Evolutionary conservation across 2,329 filamentous ascomycete genomes (phyloP).

Genomic region (Sporothrix luriei): DNA sequence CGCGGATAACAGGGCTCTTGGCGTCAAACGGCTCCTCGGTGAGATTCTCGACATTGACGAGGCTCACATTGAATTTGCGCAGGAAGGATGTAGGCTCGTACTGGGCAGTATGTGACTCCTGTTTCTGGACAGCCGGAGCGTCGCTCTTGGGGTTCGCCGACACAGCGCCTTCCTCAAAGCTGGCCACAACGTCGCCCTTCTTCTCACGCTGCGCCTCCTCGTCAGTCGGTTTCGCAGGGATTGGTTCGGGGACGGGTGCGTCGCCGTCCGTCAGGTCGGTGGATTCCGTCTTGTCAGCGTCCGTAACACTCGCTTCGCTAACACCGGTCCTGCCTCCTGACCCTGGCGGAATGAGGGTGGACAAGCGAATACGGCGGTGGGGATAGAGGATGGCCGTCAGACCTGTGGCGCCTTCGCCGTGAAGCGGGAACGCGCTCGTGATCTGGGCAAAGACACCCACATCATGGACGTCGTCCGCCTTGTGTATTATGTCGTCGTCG

Average conservation of each 20-base stretch:
- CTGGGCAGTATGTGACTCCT: slow-evolving; percentile 23
- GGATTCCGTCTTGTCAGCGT: background rate
- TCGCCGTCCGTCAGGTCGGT: slow-evolving; percentile 55
- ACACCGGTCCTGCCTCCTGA: slow-evolving; percentile 39
- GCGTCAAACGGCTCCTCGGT: slow-evolving; percentile 86
- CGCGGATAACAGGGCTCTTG: slow-evolving; percentile 84
- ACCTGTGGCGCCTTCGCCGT: slow-evolving; percentile 78
- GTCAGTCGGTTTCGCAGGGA: slow-evolving; percentile 56
- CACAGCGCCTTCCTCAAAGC: slow-evolving; percentile 82
- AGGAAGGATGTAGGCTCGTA: slow-evolving; percentile 92
- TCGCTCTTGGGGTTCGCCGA: slow-evolving; percentile 56
- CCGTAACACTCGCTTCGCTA: slow-evolving; percentile 15
- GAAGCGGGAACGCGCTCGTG: slow-evolving; percentile 90
- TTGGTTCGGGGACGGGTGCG: slow-evolving; percentile 57
- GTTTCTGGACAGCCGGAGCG: slow-evolving; percentile 35
- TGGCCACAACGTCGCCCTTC: slow-evolving; percentile 92
- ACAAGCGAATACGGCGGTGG: slow-evolving; percentile 90
- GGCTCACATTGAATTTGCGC: slow-evolving; percentile 85
- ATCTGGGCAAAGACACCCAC: slow-evolving; percentile 97
- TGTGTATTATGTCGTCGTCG: slow-evolving; percentile 91
- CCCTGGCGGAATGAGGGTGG: slow-evolving; percentile 73
- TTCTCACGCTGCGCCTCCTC: slow-evolving; percentile 63
- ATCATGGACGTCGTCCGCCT: slow-evolving; percentile 87
- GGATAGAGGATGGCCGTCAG: slow-evolving; percentile 95
- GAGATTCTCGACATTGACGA: slow-evolving; percentile 94